Evolutionary conservation across 1,284 basidiomycete species (phyloP).

Genomic region (Leucoagaricus sp.): DNA sequence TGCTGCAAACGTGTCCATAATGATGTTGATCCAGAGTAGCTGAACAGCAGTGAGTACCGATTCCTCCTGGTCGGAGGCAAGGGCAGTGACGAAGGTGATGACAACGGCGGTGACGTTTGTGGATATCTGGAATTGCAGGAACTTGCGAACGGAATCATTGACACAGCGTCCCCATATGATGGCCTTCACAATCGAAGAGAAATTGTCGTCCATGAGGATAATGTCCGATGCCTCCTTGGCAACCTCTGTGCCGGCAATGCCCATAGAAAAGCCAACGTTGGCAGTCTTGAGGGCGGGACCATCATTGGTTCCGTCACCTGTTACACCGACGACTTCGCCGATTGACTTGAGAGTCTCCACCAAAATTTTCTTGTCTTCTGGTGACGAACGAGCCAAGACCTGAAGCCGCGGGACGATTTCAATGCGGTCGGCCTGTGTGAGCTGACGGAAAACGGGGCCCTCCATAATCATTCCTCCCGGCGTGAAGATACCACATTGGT

Average conservation of each 20-base stretch:
- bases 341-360: constrained; percentile 88
- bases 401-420: constrained; percentile 72
- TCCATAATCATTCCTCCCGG: constrained; percentile 96
- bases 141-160: constrained; percentile 97
- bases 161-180: constrained; percentile 99
- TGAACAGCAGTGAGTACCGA: constrained; percentile 94
- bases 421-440: constrained; percentile 55
- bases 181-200: constrained; percentile 93
- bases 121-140: constrained; percentile 97
- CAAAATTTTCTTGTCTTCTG: constrained; percentile 94
- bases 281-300: constrained; percentile 96
- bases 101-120: constrained; percentile 96
- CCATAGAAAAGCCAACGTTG: constrained; percentile 97
- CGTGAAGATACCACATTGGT: constrained; percentile 94
- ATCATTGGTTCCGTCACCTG: constrained; percentile 98
- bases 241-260: constrained; percentile 97
- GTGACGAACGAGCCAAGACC: constrained; percentile 92
- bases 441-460: constrained; percentile 77
- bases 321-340: constrained; percentile 95
- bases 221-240: constrained; percentile 99
- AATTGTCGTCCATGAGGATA: constrained; percentile 98
- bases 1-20: constrained; percentile 98
- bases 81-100: constrained; percentile 91
- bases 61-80: constrained; percentile 75
- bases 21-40: constrained; percentile 95